These are phyloP conservation scores for Kalanchoe fedtschenkoi DNA, from an alignment of 164 flowering plant genomes.

Conservation along the genomic window DNA sequence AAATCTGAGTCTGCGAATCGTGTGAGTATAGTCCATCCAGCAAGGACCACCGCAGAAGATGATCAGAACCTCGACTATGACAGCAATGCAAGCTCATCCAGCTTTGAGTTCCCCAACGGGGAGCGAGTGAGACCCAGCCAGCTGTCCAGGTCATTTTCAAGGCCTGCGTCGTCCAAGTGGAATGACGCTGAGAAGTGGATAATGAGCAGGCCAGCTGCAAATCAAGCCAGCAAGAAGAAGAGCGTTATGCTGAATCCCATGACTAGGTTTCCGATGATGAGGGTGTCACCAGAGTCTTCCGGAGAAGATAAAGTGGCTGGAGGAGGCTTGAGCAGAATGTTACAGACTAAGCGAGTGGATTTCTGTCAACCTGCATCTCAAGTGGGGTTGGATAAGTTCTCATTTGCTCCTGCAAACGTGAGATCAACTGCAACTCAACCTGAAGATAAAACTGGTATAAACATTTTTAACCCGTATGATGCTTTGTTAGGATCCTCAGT, in stretches of 20 bases:
- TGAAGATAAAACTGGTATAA: too few relatives aligned
- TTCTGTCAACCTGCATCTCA: too few relatives aligned
- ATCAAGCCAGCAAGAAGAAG: not conserved
- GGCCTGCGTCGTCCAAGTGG: not conserved
- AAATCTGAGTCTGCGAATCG: not conserved
- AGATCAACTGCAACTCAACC: not conserved
- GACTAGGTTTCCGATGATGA: not conserved
- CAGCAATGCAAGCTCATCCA: constrained; percentile 5
- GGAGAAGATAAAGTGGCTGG: not conserved
- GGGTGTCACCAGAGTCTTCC: not conserved
- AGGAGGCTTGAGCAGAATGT: too few relatives aligned
- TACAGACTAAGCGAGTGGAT: too few relatives aligned
- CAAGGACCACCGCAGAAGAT: not conserved
- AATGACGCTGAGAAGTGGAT: constrained; percentile 3
- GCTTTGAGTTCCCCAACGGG: constrained; percentile 2
- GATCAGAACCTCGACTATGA: not conserved
- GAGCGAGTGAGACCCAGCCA: not conserved
- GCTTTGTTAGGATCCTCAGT: too few relatives aligned
- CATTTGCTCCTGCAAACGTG: not conserved
- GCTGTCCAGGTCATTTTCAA: constrained; percentile 1
- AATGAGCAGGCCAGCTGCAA: not conserved
- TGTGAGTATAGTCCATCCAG: too few relatives aligned
- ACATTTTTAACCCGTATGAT: too few relatives aligned
- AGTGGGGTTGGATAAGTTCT: not conserved
- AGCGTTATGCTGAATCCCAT: not conserved